phyloP scores from a whole-genome alignment of 2,329 filamentous ascomycete species.

The Ophiobolus disseminans region DNA sequence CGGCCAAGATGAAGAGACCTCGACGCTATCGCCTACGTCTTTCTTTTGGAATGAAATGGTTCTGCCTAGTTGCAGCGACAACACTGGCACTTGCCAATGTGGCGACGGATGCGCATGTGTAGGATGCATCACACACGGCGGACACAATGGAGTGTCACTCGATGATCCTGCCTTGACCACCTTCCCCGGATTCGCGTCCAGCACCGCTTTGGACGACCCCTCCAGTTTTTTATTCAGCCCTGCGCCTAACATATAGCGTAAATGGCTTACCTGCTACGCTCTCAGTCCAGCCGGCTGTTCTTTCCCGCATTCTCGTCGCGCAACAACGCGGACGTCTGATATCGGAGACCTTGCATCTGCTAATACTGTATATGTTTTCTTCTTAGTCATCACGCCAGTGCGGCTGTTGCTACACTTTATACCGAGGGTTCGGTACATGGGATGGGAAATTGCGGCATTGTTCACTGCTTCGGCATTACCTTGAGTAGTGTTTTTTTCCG shows the following conservation, averaged over 20 bases:
- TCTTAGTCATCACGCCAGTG: conserved; percentile 1
- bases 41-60: conserved; percentile 48
- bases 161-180: conserved; percentile 21
- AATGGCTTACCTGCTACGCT: not conserved
- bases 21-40: conserved; percentile 46
- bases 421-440: not conserved
- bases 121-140: conserved; percentile 61
- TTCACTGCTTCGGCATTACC: not conserved
- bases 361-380: not conserved
- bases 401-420: conserved; percentile 3
- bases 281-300: not conserved
- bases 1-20: conserved; percentile 40
- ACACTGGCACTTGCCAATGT: conserved; percentile 60
- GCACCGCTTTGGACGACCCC: conserved; percentile 9
- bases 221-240: not conserved
- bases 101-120: conserved; percentile 60
- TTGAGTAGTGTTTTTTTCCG: too few relatives aligned
- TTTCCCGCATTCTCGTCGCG: not conserved
- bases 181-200: conserved; percentile 22
- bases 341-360: not conserved
- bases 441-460: not conserved
- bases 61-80: conserved; percentile 54
- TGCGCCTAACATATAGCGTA: not conserved
- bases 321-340: not conserved
- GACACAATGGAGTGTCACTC: conserved; percentile 55